phyloP scores from a whole-genome alignment of 495 filamentous ascomycete genomes.

The Tuber brumale region DNA sequence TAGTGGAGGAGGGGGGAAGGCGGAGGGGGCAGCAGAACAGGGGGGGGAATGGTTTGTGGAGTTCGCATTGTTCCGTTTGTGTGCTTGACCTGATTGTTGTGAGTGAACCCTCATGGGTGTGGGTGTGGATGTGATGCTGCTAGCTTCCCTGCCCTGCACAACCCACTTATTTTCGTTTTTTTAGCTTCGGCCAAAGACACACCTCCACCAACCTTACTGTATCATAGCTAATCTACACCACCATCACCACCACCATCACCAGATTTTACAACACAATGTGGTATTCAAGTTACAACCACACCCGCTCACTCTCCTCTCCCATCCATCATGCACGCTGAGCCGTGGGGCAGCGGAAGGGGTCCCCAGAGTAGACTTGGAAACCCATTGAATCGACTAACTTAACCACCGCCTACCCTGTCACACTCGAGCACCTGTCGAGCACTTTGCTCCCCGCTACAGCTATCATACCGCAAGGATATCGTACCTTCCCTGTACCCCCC shows the following conservation, averaged over 20 bases:
- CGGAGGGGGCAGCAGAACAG: conserved; percentile 27
- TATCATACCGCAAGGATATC: conserved; percentile 9
- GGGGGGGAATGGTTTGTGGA: conserved; percentile 33
- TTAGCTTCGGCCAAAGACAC: not conserved
- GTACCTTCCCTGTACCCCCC: not conserved
- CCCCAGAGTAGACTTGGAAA: conserved; percentile 23
- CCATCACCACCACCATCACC: not conserved
- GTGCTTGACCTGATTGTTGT: conserved; percentile 36
- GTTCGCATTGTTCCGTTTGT: conserved; percentile 16
- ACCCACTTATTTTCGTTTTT: not conserved
- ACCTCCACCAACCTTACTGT: not conserved
- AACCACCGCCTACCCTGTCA: not conserved
- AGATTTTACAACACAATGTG: not conserved
- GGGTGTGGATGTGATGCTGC: conserved; percentile 27
- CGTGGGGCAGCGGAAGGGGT: conserved; percentile 23
- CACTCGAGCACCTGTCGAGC: not conserved
- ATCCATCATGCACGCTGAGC: conserved; percentile 33
- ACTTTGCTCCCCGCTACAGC: conserved; percentile 21
- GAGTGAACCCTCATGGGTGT: not conserved
- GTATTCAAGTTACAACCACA: not conserved
- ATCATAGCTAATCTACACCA: not conserved
- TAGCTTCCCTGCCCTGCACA: conserved; percentile 34
- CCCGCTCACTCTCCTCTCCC: conserved; percentile 31
- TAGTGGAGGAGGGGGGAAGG: conserved; percentile 15
- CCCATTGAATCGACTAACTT: not conserved